Evolutionary conservation across 2,329 filamentous ascomycete genomes (phyloP).

Genomic region (Trichoderma koningiopsis): DNA sequence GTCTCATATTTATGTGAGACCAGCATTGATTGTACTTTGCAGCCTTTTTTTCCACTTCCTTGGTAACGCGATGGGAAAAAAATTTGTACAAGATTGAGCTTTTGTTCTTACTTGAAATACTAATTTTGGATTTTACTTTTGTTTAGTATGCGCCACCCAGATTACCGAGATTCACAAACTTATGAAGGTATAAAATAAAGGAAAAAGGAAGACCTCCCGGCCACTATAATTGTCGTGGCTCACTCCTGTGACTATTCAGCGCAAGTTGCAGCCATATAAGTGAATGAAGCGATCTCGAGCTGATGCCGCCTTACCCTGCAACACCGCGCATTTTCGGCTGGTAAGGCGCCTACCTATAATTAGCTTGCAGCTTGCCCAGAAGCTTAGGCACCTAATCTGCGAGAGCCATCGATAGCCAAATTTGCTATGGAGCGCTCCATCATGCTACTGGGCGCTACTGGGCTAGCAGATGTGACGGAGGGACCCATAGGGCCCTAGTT

Average conservation of each 20-base stretch:
- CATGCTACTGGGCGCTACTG: slow-evolving; percentile 5
- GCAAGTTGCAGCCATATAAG: background rate
- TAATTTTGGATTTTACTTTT: background rate
- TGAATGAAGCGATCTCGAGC: background rate
- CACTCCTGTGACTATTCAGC: background rate
- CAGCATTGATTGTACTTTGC: background rate
- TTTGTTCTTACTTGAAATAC: background rate
- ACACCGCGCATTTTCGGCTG: background rate
- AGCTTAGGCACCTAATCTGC: slow-evolving; percentile 20
- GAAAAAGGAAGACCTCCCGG: background rate
- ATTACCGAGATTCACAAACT: background rate
- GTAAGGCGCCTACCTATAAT: slow-evolving; percentile 8
- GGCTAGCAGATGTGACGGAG: slow-evolving; percentile 20
- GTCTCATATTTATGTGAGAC: background rate
- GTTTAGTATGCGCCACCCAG: background rate
- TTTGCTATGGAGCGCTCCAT: slow-evolving; percentile 10
- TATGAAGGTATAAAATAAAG: background rate
- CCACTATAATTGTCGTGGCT: background rate
- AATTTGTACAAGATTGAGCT: background rate
- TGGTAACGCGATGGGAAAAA: background rate
- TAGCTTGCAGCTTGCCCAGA: slow-evolving; percentile 17
- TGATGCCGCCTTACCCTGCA: slow-evolving; percentile 7
- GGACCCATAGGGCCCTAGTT: slow-evolving; percentile 15
- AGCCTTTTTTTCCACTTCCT: background rate
- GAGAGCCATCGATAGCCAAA: slow-evolving; percentile 16